phyloP scores from a whole-genome alignment of 1,284 basidiomycete species.

The Ustilago vetiveriae region DNA sequence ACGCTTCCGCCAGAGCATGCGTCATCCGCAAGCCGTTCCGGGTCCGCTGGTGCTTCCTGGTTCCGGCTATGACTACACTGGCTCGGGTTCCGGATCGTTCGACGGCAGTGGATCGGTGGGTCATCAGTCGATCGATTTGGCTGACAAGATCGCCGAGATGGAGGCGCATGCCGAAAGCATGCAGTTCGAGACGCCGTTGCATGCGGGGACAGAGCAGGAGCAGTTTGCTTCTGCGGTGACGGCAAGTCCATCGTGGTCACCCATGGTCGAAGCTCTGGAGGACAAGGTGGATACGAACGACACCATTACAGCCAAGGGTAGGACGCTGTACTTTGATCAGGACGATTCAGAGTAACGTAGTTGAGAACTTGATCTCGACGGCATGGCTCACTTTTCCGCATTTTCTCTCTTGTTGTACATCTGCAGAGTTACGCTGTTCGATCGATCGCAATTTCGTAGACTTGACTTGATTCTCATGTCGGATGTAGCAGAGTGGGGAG shows the following conservation, averaged over 20 bases:
- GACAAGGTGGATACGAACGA: conserved; percentile 24
- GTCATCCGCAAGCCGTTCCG: conserved; percentile 26
- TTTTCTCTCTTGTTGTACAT: no score
- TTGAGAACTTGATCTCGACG: neutral
- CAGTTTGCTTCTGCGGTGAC: neutral
- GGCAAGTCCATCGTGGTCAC: conserved; percentile 20
- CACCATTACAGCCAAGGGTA: conserved; percentile 5
- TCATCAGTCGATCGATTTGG: conserved; percentile 38
- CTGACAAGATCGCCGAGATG: conserved; percentile 55
- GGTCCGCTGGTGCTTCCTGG: conserved; percentile 20
- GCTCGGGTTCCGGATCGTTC: conserved; percentile 27
- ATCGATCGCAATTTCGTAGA: no score
- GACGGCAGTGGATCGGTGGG: conserved; percentile 35
- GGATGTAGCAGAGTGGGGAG: no score
- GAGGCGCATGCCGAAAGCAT: conserved; percentile 51
- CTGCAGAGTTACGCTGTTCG: no score
- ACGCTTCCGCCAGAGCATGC: conserved; percentile 43
- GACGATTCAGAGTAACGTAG: neutral
- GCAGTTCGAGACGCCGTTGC: conserved; percentile 34
- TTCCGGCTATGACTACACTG: conserved; percentile 11
- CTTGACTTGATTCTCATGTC: no score
- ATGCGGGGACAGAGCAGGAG: conserved; percentile 5
- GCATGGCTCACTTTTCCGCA: no score
- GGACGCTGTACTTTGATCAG: conserved; percentile 16
- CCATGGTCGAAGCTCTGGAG: conserved; percentile 17